Percentiles rank a stretch among this genome's conserved stretches.
phyloP scores from a whole-genome alignment of 2,329 filamentous ascomycete species.

The Colletotrichum sansevieriae region DNA sequence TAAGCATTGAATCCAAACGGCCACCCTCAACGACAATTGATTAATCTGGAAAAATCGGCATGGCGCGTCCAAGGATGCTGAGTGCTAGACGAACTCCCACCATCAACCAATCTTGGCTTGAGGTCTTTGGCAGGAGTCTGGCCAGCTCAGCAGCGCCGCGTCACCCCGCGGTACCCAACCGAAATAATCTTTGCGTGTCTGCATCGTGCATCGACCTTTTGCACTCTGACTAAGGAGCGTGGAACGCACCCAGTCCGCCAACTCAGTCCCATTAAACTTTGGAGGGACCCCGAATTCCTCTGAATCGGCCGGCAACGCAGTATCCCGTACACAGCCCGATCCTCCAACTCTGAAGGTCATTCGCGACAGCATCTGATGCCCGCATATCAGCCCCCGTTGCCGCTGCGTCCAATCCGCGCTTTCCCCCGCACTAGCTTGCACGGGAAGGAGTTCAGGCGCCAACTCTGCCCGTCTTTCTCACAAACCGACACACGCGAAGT shows the following conservation, averaged over 20 bases:
- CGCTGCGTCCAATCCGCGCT: slow-evolving; percentile 23
- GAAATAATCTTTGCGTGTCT: slow-evolving; percentile 16
- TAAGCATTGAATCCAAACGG: slow-evolving; percentile 16
- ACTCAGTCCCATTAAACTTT: slow-evolving; percentile 14
- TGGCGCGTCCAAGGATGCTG: slow-evolving; percentile 3
- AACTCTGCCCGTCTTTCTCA: slow-evolving; percentile 26
- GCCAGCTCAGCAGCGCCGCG: background rate
- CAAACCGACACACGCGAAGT: background rate
- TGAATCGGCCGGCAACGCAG: background rate
- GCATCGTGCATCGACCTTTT: slow-evolving; percentile 8
- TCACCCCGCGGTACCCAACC: slow-evolving; percentile 21
- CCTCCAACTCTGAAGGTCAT: background rate
- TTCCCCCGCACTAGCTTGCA: background rate
- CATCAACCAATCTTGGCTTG: slow-evolving; percentile 9
- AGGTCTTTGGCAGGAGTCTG: slow-evolving; percentile 6
- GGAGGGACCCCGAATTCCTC: background rate
- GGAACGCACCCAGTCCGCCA: background rate
- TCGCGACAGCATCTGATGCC: background rate
- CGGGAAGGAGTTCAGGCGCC: slow-evolving; percentile 23
- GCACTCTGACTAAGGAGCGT: slow-evolving; percentile 13
- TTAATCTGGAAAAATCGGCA: slow-evolving; percentile 11
- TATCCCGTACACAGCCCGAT: slow-evolving; percentile 13
- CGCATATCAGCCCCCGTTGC: slow-evolving; percentile 5
- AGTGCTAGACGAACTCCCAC: background rate
- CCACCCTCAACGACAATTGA: slow-evolving; percentile 4